phyloP scores from a whole-genome alignment of 257 asterid genomes.

The Solanum lignicaule region DNA sequence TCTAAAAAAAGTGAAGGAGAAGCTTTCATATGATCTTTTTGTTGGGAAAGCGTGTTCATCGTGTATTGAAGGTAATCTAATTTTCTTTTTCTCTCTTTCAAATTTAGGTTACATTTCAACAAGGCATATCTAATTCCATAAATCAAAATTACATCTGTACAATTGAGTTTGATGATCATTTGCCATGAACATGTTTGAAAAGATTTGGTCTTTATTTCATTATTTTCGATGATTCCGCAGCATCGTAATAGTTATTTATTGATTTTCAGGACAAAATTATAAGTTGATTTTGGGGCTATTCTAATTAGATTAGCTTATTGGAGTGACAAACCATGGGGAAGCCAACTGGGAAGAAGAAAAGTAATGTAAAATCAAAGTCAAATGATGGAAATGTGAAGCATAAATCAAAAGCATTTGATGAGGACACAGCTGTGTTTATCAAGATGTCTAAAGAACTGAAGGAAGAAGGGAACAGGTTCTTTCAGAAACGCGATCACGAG shows the following conservation, averaged over 20 bases:
- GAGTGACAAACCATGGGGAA: slow-evolving; percentile 50
- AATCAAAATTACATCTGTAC: neutral
- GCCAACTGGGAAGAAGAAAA: slow-evolving; percentile 68
- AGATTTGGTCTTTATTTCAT: neutral
- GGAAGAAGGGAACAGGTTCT: slow-evolving; percentile 77
- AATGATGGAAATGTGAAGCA: slow-evolving; percentile 33
- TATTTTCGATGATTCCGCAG: neutral
- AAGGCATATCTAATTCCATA: neutral
- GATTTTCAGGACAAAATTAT: neutral
- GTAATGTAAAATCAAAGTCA: slow-evolving; percentile 30
- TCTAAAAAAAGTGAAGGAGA: neutral
- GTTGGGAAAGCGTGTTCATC: neutral
- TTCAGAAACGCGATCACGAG: slow-evolving; percentile 71
- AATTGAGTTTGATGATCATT: neutral
- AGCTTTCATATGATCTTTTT: neutral
- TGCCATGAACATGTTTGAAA: neutral
- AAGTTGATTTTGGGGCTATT: neutral
- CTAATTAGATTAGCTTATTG: neutral
- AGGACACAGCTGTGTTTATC: slow-evolving; percentile 83
- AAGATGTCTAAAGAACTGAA: slow-evolving; percentile 75
- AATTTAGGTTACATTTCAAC: neutral
- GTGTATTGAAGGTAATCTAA: neutral
- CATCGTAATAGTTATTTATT: neutral
- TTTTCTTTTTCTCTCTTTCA: neutral
- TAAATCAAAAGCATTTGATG: slow-evolving; percentile 67